Percentiles rank a stretch among this genome's conserved stretches.
phyloP scores from a whole-genome alignment of 495 filamentous ascomycete species.

The Aspergillus bertholletiae region DNA sequence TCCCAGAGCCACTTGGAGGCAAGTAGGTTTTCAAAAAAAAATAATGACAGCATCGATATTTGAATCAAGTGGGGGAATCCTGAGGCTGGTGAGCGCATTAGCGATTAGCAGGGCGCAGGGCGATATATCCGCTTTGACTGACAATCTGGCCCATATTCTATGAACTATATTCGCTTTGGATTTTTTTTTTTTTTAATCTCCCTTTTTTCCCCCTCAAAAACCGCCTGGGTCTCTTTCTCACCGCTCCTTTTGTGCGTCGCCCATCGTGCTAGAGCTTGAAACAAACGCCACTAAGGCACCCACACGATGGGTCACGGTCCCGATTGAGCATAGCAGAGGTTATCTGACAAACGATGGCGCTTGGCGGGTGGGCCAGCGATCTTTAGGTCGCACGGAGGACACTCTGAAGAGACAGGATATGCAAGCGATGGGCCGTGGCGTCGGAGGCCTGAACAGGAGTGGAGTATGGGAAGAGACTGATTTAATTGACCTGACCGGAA shows the following conservation, averaged over 20 bases:
- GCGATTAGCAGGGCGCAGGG: neutral
- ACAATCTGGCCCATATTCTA: neutral
- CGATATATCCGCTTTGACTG: neutral
- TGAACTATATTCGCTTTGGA: neutral
- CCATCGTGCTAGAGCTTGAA: constrained; percentile 8
- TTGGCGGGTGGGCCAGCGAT: constrained; percentile 13
- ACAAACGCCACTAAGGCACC: constrained; percentile 14
- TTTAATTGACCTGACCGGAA: neutral
- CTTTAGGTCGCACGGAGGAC: neutral
- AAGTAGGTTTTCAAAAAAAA: neutral
- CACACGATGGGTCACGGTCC: constrained; percentile 8
- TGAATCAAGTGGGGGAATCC: neutral
- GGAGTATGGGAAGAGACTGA: constrained; percentile 5
- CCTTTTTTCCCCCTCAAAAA: neutral
- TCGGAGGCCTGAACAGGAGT: constrained; percentile 8
- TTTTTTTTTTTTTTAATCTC: neutral
- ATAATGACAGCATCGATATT: constrained; percentile 1
- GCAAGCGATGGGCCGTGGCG: constrained; percentile 4
- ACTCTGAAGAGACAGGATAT: neutral
- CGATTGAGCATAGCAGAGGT: constrained; percentile 13
- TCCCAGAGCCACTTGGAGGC: neutral
- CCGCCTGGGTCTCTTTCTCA: constrained; percentile 8
- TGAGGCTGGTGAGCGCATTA: neutral
- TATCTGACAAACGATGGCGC: constrained; percentile 11
- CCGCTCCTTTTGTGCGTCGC: constrained; percentile 17